Conservation (phyloP, 306 rosid genomes). For the Canavalia gladiata region DNA sequence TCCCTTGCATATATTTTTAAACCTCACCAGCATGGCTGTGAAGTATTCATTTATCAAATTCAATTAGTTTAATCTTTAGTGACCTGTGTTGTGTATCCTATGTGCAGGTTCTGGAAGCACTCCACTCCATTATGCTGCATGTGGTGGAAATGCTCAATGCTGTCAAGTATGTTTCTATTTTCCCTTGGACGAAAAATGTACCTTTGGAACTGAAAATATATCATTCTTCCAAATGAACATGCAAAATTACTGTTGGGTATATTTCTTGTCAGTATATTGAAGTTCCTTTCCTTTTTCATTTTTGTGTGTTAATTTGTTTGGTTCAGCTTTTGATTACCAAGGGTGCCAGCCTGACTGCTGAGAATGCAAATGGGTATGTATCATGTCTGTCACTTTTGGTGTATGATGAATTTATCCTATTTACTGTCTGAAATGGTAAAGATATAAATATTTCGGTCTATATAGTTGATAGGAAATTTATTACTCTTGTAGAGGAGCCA, state of each 20-base stretch:
- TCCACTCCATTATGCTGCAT: constrained; percentile 96
- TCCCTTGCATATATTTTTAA: not conserved
- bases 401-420: constrained; percentile 28
- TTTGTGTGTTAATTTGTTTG: constrained; percentile 43
- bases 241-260: not conserved
- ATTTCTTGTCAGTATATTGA: constrained; percentile 43
- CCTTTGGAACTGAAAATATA: constrained; percentile 14
- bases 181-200: constrained; percentile 12
- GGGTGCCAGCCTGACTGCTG: constrained; percentile 80
- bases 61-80: constrained; percentile 13
- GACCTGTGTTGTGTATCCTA: constrained; percentile 36
- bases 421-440: constrained; percentile 8
- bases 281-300: constrained; percentile 34
- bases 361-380: constrained; percentile 88
- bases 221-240: constrained; percentile 25
- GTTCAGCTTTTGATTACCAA: constrained; percentile 84
- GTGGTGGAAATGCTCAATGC: constrained; percentile 97
- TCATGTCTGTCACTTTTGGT: constrained; percentile 41
- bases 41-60: constrained; percentile 5
- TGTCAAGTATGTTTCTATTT: constrained; percentile 71
- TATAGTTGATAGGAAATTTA: constrained; percentile 20
- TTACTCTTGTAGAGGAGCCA: constrained; percentile 12
- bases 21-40: not conserved
- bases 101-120: constrained; percentile 93
- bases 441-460: constrained; percentile 28